Conservation (phyloP, 2,329 filamentous ascomycete species). For the Ceratocystis diversiconidia region DNA sequence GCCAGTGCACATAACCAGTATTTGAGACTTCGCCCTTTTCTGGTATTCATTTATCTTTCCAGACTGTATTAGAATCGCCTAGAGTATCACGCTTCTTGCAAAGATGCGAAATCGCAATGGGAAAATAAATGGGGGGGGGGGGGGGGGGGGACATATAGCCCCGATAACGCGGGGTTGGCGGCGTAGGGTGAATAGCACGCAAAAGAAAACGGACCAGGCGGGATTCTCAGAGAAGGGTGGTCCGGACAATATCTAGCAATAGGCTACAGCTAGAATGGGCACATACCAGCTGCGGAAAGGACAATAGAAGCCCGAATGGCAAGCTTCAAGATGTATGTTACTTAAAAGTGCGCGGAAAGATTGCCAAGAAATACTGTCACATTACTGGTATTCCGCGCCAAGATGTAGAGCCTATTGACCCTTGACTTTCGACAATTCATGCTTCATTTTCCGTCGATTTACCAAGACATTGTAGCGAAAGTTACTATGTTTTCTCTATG, state of each 20-base stretch:
- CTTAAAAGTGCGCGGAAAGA: background rate
- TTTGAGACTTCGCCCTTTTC: too few relatives aligned
- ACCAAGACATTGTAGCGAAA: background rate
- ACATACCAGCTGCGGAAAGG: background rate
- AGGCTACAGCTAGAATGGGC: background rate
- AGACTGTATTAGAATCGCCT: background rate
- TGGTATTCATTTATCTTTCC: too few relatives aligned
- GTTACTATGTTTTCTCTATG: background rate
- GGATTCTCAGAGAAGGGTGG: background rate
- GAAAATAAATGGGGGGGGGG: background rate
- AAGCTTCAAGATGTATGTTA: background rate
- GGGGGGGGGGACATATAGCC: background rate
- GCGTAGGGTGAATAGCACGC: background rate
- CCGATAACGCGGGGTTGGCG: background rate
- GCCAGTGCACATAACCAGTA: too few relatives aligned
- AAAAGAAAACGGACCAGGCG: background rate
- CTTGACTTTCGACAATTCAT: background rate
- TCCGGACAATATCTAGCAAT: background rate
- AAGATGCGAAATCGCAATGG: background rate
- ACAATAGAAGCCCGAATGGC: background rate
- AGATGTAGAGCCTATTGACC: background rate
- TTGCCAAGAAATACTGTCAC: background rate
- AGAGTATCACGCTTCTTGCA: background rate
- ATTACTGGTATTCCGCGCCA: background rate
- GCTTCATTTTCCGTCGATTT: background rate